Base-by-base conservation (phyloP, 441 rosid genomes). In the Croton laevigatus region DNA sequence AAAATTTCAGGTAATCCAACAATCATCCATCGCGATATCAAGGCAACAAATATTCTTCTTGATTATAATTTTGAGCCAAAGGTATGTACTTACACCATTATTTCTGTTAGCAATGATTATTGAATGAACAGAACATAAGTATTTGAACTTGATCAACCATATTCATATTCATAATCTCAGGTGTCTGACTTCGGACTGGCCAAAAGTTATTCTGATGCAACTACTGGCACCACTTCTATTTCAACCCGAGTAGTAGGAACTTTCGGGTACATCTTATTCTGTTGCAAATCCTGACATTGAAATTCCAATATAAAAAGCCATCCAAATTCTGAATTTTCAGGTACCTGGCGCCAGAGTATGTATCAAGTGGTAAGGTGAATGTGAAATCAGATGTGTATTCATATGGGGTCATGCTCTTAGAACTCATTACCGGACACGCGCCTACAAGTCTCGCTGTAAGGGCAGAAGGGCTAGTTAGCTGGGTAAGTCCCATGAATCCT, bases 141-240 rank as follows among this genome's bases (percentile, higher is more conserved):
- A 51, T 51, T 19, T 53, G 10, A 6, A 53, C 48, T 49, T 65
- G 44, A 65, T 48, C 1, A 51, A 65, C 11, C 7, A 42, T 52
- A 53, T 54, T 22, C 38, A 38, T 13, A 38, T 8, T 8, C 55
- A 2, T 22, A 79, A 7, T 74, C 38, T 65, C 76, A 94, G 97
- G 97, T 91, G 76, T 92, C 98, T 51, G 98, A 91, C 80, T 94
- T 94, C 76, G 97, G 98, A 72, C 89, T 91, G 2, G 97, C 98
- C 45, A 94, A 87, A 84, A 70, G 87, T 70, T 76, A 87, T 77
- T 86, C 92, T 42, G 93, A 86, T 67, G 79, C 80, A 62, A 84
- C 81, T 69, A 19, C 69, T 27, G 32, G 44, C 51, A 63, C 76
- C 51, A 89, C 96, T 74, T 95, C 89, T 76, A 87, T 90, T 64